Evolutionary conservation across 768 basidiomycete genomes (phyloP).

Genomic region (Botryobasidium botryosum): DNA sequence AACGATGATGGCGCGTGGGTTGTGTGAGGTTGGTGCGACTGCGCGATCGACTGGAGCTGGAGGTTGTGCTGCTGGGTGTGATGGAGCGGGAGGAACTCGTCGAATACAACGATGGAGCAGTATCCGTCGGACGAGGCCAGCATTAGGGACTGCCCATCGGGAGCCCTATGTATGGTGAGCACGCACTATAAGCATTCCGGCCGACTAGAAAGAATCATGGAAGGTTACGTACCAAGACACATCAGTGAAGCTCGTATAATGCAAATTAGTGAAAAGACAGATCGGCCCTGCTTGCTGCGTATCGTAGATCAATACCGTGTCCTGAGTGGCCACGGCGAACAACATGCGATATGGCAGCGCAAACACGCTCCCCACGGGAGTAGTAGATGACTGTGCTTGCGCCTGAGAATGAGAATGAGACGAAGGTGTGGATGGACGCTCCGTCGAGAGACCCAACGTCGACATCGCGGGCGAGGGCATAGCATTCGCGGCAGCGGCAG

Average conservation of each 20-base stretch:
- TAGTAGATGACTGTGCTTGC: neutral
- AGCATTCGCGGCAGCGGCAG: too few relatives aligned
- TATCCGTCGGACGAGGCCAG: slow-evolving; percentile 92
- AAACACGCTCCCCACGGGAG: slow-evolving; percentile 45
- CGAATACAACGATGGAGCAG: slow-evolving; percentile 87
- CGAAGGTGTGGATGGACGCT: neutral
- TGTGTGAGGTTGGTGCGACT: slow-evolving; percentile 63
- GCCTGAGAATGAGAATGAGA: neutral
- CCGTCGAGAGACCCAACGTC: neutral
- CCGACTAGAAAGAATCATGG: neutral
- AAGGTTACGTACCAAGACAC: slow-evolving; percentile 64
- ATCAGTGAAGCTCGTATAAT: slow-evolving; percentile 97
- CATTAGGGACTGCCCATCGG: slow-evolving; percentile 85
- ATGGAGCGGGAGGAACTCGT: slow-evolving; percentile 78
- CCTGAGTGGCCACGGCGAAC: slow-evolving; percentile 92
- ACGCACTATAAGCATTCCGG: neutral
- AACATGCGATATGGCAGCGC: slow-evolving; percentile 86
- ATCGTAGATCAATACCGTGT: slow-evolving; percentile 87
- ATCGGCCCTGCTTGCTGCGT: slow-evolving; percentile 90
- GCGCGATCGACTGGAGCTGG: slow-evolving; percentile 81
- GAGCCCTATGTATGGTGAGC: too few relatives aligned
- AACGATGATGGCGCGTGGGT: slow-evolving; percentile 31
- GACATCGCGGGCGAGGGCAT: neutral
- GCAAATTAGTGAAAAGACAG: slow-evolving; percentile 80
- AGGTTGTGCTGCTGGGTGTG: slow-evolving; percentile 83